Evolutionary conservation across 1,139 yeast species (phyloP).

Genomic region (Yamadazyma spencermartinsiae): DNA sequence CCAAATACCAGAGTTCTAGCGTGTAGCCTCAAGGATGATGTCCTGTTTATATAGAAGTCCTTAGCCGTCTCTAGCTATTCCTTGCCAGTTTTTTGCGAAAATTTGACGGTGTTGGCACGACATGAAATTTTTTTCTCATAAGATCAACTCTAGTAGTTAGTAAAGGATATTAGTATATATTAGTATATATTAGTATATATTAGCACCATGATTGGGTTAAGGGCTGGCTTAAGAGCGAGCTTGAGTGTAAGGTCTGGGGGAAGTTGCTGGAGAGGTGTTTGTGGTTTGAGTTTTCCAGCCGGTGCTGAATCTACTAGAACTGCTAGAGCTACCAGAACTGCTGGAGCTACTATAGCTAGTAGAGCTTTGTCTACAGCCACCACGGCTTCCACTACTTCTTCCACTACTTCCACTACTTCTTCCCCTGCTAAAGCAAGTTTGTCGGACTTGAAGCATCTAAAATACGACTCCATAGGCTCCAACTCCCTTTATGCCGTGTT

Average conservation of each 20-base stretch:
- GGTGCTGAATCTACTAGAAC: background rate
- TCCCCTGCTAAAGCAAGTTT: background rate
- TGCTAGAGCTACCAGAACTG: background rate
- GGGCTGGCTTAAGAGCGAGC: too few species aligned
- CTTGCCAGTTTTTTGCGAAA: background rate
- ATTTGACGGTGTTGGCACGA: background rate
- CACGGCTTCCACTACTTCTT: too few species aligned
- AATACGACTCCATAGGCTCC: conserved; percentile 55
- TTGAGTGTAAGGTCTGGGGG: too few species aligned
- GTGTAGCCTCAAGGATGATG: too few species aligned
- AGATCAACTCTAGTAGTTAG: background rate
- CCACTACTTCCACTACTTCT: background rate
- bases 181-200: too few species aligned
- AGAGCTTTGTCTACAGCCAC: background rate
- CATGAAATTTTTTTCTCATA: background rate
- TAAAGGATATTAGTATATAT: background rate
- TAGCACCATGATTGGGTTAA: too few species aligned
- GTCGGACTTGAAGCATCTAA: conserved; percentile 33
- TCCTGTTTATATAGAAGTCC: too few species aligned
- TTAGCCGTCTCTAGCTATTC: background rate
- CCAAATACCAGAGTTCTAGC: too few species aligned
- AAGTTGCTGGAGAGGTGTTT: too few species aligned
- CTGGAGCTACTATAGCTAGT: conserved; percentile 6
- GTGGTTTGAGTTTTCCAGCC: background rate
- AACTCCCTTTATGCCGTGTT: conserved; percentile 73